Percentiles rank a stretch among this genome's conserved stretches.
Conservation (phyloP, 1,284 basidiomycete genomes). For the Ceratobasidium sp. region DNA sequence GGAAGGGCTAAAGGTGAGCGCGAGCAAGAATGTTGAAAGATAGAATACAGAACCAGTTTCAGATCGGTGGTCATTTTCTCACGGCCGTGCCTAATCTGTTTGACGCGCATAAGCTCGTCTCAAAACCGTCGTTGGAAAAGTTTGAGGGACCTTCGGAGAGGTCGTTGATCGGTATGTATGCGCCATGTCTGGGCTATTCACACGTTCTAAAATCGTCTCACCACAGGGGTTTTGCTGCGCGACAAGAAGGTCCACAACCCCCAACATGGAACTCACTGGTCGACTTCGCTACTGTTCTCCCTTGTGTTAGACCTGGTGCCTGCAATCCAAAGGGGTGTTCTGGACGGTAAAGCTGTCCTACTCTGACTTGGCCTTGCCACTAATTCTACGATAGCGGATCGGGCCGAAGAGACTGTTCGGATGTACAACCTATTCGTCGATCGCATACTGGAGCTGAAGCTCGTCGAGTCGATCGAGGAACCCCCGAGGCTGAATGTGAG, state of each 20-base stretch:
- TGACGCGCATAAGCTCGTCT: conserved; percentile 60
- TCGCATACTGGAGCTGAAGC: conserved; percentile 66
- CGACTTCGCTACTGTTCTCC: conserved; percentile 75
- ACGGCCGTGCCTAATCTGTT: conserved; percentile 78
- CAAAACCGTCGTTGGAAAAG: conserved; percentile 53
- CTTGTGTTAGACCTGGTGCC: conserved; percentile 73
- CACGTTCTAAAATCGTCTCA: not conserved
- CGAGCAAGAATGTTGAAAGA: not conserved
- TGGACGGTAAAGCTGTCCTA: conserved; percentile 57
- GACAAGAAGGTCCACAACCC: conserved; percentile 71
- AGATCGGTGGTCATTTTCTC: conserved; percentile 76
- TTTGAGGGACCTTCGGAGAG: conserved; percentile 58
- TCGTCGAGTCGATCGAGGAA: conserved; percentile 68
- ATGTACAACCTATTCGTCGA: conserved; percentile 70
- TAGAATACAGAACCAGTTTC: not conserved
- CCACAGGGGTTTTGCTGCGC: conserved; percentile 68
- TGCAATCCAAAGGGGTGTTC: conserved; percentile 49
- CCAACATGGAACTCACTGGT: conserved; percentile 70
- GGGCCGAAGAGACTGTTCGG: conserved; percentile 59
- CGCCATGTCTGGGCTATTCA: not conserved
- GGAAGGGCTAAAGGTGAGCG: conserved; percentile 73
- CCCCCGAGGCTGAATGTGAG: conserved; percentile 80
- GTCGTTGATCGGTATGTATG: conserved; percentile 63
- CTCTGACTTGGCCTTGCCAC: not conserved
- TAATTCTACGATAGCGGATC: conserved; percentile 50